Evolutionary conservation across 495 filamentous ascomycete species (phyloP).

Genomic region (Penicillium soppii): DNA sequence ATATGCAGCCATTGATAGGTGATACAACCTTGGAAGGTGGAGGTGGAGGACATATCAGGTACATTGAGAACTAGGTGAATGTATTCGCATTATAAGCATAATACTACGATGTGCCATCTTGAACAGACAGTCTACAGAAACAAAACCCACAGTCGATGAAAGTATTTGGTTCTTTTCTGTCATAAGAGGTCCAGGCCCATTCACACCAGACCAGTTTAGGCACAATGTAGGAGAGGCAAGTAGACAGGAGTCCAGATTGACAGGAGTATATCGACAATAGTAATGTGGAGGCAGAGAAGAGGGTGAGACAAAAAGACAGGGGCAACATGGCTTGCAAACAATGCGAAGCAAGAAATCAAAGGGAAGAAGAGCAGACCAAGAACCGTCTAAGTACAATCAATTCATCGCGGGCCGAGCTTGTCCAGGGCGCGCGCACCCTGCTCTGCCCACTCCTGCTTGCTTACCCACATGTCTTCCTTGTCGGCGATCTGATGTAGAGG

Average conservation of each 20-base stretch:
- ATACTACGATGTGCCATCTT: not conserved
- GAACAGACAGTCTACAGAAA: not conserved
- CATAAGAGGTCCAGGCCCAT: conserved; percentile 20
- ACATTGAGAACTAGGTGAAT: not conserved
- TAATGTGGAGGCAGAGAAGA: not conserved
- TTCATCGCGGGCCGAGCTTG: conserved; percentile 80
- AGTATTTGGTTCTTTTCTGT: conserved; percentile 25
- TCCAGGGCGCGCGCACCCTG: conserved; percentile 81
- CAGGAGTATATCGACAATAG: conserved; percentile 24
- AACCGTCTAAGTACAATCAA: conserved; percentile 25
- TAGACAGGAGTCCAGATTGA: conserved; percentile 19
- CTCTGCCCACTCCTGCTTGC: conserved; percentile 94
- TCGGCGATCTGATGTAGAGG: conserved; percentile 71
- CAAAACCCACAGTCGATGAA: conserved; percentile 6
- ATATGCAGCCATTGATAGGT: not conserved
- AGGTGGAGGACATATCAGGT: not conserved
- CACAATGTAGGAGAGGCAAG: conserved; percentile 22
- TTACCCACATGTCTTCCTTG: conserved; percentile 98
- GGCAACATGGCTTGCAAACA: conserved; percentile 22
- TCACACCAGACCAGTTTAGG: conserved; percentile 31
- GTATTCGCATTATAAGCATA: not conserved
- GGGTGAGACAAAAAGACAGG: conserved; percentile 7
- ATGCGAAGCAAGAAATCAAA: conserved; percentile 21
- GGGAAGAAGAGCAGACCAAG: conserved; percentile 15
- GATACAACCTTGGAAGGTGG: no score